phyloP scores from a whole-genome alignment of 495 filamentous ascomycete genomes.

The Neurospora tetrasperma region DNA sequence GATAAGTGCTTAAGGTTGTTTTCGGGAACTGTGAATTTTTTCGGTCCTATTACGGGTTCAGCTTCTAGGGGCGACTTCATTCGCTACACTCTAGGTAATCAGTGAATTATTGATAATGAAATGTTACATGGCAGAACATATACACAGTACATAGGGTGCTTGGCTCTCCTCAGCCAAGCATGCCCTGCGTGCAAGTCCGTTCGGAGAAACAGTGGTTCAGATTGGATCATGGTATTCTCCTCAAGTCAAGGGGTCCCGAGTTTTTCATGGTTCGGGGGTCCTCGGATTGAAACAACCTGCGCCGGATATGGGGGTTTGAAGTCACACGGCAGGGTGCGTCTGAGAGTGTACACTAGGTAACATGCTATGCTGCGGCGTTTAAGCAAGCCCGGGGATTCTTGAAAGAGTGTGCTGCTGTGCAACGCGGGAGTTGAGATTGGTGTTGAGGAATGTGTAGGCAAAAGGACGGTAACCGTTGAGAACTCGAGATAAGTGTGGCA shows the following conservation, averaged over 20 bases:
- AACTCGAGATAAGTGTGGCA: not conserved
- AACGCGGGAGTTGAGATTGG: not conserved
- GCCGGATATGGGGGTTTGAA: not conserved
- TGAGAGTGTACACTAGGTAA: not conserved
- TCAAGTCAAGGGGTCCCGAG: not conserved
- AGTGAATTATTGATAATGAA: not conserved
- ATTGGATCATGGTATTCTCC: not conserved
- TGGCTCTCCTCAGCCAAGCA: not conserved
- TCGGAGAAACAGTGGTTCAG: not conserved
- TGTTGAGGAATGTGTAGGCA: not conserved
- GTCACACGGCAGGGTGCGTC: not conserved
- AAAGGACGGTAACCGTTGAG: not conserved
- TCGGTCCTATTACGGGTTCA: not conserved
- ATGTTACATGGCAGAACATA: not conserved
- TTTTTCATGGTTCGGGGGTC: not conserved
- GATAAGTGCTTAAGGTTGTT: not conserved
- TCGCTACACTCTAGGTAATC: not conserved
- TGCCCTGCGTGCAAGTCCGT: not conserved
- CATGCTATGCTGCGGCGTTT: not conserved
- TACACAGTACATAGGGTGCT: not conserved
- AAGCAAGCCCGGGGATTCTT: not conserved
- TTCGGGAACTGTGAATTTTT: not conserved
- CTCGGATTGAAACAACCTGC: not conserved
- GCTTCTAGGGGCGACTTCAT: not conserved
- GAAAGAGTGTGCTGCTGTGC: not conserved